phyloP scores from a whole-genome alignment of 169 alveolate species.

The Eimeria falciformis region DNA sequence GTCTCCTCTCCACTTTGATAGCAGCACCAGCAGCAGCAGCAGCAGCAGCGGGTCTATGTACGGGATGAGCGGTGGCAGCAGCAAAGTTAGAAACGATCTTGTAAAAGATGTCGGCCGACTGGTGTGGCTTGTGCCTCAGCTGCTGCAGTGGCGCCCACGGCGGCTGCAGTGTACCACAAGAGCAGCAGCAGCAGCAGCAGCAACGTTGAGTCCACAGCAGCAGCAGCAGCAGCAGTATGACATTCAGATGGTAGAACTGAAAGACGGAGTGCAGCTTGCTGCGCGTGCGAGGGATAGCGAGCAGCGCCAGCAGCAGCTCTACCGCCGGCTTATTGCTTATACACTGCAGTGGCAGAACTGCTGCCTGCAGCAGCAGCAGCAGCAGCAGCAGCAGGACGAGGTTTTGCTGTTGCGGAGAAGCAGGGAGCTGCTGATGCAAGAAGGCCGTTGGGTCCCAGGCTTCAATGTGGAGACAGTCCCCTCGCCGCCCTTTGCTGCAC shows the following conservation, averaged over 20 bases:
- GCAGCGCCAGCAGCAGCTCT: constrained; percentile 70
- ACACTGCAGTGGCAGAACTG: constrained; percentile 68
- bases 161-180: neutral
- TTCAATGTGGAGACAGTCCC: constrained; percentile 42
- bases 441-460: constrained; percentile 42
- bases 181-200: constrained; percentile 28
- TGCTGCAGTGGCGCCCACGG: constrained; percentile 72
- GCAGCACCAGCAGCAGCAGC: constrained; percentile 10
- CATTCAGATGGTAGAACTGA: constrained; percentile 50
- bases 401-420: constrained; percentile 48
- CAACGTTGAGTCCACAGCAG: neutral
- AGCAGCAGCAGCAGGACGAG: constrained; percentile 48
- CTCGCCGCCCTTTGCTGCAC: constrained; percentile 62
- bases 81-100: constrained; percentile 48
- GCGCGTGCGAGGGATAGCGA: constrained; percentile 59
- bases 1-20: neutral
- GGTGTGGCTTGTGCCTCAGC: constrained; percentile 72
- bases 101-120: constrained; percentile 64
- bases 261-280: constrained; percentile 36
- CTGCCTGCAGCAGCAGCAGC: constrained; percentile 61
- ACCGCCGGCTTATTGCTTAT: constrained; percentile 46
- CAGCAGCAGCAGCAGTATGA: constrained; percentile 62
- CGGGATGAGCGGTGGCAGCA: constrained; percentile 5
- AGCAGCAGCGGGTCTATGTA: neutral
- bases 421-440: constrained; percentile 51